Conservation (phyloP, 441 rosid species). For the Pelargonium fulgidum region DNA sequence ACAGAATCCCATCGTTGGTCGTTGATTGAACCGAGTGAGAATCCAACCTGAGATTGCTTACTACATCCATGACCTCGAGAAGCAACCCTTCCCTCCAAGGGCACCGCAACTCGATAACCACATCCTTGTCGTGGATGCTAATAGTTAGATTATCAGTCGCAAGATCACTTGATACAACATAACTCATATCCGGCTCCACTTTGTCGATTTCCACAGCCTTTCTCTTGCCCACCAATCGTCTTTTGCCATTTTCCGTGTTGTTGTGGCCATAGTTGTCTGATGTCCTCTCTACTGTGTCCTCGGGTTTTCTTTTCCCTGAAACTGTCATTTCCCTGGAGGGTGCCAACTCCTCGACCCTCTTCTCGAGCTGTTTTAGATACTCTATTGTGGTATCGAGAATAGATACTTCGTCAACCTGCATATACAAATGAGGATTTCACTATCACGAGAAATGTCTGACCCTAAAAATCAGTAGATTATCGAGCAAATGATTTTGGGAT, state of each 20-base stretch:
- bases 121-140: slow-evolving; percentile 39
- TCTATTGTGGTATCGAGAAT: slow-evolving; percentile 68
- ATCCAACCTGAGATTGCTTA: slow-evolving; percentile 56
- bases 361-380: slow-evolving; percentile 61
- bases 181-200: slow-evolving; percentile 33
- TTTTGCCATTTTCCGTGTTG: slow-evolving; percentile 17
- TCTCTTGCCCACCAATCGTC: slow-evolving; percentile 41
- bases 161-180: slow-evolving; percentile 28
- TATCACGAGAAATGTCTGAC: too few relatives aligned
- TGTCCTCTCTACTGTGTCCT: slow-evolving; percentile 47
- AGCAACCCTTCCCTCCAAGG: slow-evolving; percentile 79
- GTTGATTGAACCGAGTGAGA: slow-evolving; percentile 72
- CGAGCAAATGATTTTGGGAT: too few relatives aligned
- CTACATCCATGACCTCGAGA: slow-evolving; percentile 64
- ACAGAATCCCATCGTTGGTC: slow-evolving; percentile 51
- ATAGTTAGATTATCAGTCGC: slow-evolving; percentile 40
- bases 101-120: slow-evolving; percentile 60
- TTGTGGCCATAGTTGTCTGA: slow-evolving; percentile 45
- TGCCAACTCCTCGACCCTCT: slow-evolving; percentile 52
- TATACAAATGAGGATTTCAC: background rate
- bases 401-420: slow-evolving; percentile 70
- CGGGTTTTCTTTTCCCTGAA: slow-evolving; percentile 36
- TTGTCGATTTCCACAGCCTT: slow-evolving; percentile 41
- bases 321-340: slow-evolving; percentile 34
- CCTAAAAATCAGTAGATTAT: too few relatives aligned